Evolutionary conservation across 2,329 filamentous ascomycete genomes (phyloP), one percentile per base, ranked within the genome.

Genomic region (Alternaria incomplexa): DNA sequence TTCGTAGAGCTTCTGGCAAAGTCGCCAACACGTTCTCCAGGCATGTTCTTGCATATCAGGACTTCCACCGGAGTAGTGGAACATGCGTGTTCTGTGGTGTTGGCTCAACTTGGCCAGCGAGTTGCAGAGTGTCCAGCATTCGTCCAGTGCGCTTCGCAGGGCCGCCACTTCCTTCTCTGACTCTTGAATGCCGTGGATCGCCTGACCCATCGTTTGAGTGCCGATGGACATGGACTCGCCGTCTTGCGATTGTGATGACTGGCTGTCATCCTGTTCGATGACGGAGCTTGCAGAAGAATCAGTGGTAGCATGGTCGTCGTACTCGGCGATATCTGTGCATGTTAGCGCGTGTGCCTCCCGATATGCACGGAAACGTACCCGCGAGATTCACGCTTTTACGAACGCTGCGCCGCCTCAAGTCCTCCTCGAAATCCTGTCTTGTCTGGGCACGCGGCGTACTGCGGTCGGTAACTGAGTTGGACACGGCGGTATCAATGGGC

Each of bases 81-180:
- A 95, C 30, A 93, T 90, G 20, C 92, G 87, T 70, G 93, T 88
- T 26, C 93, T 89, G 75, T 97, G 92, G 67, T 91, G 91, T 17
- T 92, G 94, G 78, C 93, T 97, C 17, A 97, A 85, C 67, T 88
- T 92, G 22, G 93, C 93, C 30, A 97, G 83, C 0, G 93, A 97
- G 75, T 97, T 97, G 82, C 94, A 97, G 13, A 97, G 83, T 0
- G 91, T 96, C 94, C 94, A 97, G 80, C 93, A 97, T 81, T 97
- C 93, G 65, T 91, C 88, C 15, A 97, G 84, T 3, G 93, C 93
- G 28, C 88, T 88, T 65, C 88, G 88, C n/a, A 97, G 83, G 8
- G 91, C 90, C 25, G 81, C 83, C 23, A 92, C 83, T 72, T 93
- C 90, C 54, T 85, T 83, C 58, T 88, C 83, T n/a, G 86, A 84